Percentiles rank a stretch among this genome's conserved stretches.
These are phyloP conservation scores for Alternaria incomplexa DNA, from an alignment of 2,329 filamentous ascomycete species.

Conservation along the genomic window DNA sequence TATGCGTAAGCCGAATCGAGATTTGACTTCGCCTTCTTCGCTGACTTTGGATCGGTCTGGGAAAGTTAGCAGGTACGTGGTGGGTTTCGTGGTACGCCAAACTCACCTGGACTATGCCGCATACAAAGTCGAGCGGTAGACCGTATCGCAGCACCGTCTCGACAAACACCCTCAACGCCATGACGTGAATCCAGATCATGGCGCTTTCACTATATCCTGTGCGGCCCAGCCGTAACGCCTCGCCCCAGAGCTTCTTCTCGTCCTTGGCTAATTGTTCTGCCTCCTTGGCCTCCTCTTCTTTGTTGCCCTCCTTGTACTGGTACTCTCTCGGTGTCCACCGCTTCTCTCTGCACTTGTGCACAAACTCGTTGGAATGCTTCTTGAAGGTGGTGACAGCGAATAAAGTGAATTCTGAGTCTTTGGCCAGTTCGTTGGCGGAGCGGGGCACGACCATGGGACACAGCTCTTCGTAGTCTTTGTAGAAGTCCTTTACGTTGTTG, in stretches of 20 bases:
- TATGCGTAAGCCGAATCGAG: slow-evolving; percentile 89
- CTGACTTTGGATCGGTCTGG: slow-evolving; percentile 81
- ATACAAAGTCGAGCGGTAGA: slow-evolving; percentile 86
- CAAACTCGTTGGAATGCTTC: slow-evolving; percentile 84
- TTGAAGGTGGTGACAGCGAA: slow-evolving; percentile 93
- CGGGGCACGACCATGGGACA: slow-evolving; percentile 92
- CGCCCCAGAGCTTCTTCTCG: slow-evolving; percentile 90
- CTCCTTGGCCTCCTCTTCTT: slow-evolving; percentile 87
- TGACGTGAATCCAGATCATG: slow-evolving; percentile 93
- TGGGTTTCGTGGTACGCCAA: not conserved
- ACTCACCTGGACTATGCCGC: slow-evolving; percentile 78
- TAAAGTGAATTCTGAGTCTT: slow-evolving; percentile 88
- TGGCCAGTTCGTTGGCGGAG: slow-evolving; percentile 77
- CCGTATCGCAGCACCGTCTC: slow-evolving; percentile 98
- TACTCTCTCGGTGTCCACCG: slow-evolving; percentile 96
- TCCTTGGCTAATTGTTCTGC: slow-evolving; percentile 81
- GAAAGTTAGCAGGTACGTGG: slow-evolving; percentile 1
- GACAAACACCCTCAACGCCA: slow-evolving; percentile 91
- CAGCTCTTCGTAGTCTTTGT: slow-evolving; percentile 86
- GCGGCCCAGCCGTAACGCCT: slow-evolving; percentile 82
- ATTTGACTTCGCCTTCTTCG: slow-evolving; percentile 69
- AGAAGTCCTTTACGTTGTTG: slow-evolving; percentile 82
- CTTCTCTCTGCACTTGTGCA: slow-evolving; percentile 89
- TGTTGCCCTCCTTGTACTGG: slow-evolving; percentile 88
- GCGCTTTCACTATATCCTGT: slow-evolving; percentile 97